phyloP scores from a whole-genome alignment of 805 yeast species.

The Suhomyces xylopsoci region DNA sequence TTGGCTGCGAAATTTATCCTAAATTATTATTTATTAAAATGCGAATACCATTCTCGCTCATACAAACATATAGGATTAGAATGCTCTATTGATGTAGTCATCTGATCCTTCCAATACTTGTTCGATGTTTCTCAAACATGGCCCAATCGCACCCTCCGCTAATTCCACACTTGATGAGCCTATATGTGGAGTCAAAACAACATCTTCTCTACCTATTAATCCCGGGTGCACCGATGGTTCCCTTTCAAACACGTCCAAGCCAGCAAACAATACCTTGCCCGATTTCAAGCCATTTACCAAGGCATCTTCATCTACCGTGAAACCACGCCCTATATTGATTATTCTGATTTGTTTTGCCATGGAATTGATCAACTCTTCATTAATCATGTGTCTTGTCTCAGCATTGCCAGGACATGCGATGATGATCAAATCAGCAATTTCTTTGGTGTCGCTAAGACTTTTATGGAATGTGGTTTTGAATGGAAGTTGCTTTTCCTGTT shows the following conservation, averaged over 20 bases:
- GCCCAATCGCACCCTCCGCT: conserved; percentile 2
- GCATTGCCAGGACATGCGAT: conserved; percentile 25
- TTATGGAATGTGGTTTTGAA: conserved; percentile 19
- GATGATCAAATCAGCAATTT: conserved; percentile 24
- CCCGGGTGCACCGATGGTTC: conserved; percentile 21
- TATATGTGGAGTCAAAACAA: conserved; percentile 24
- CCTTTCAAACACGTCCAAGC: conserved; percentile 25
- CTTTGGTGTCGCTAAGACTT: conserved; percentile 13
- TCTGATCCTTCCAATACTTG: conserved; percentile 9
- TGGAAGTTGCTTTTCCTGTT: conserved; percentile 14
- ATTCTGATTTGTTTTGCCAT: conserved; percentile 20
- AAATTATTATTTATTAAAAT: background rate
- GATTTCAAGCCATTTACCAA: conserved; percentile 20
- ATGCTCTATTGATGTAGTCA: background rate
- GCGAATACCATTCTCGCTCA: background rate
- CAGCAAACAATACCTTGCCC: conserved; percentile 26
- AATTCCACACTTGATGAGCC: conserved; percentile 22
- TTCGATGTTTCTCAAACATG: conserved; percentile 16
- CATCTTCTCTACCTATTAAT: conserved; percentile 21
- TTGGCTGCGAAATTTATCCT: background rate
- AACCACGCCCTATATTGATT: conserved; percentile 25
- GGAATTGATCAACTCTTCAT: conserved; percentile 11
- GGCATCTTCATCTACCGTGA: conserved; percentile 23
- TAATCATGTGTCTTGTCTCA: conserved; percentile 18
- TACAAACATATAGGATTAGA: background rate